These are phyloP conservation scores for Neoboletus magnificus DNA, from an alignment of 768 basidiomycete genomes.

Conservation along the genomic window DNA sequence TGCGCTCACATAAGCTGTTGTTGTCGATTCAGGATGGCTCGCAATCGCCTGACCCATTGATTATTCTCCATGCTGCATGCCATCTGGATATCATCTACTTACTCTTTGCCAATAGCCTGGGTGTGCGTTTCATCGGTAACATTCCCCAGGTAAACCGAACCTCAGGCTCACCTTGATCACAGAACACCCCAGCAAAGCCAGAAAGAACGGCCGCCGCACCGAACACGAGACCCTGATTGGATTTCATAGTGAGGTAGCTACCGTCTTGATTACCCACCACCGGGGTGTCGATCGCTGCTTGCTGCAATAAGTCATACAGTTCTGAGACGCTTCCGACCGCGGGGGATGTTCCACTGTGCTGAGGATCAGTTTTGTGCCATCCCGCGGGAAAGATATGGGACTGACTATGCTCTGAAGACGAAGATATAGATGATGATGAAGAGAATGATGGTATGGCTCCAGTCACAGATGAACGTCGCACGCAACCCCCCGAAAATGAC, in stretches of 20 bases:
- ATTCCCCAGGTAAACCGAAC: background rate
- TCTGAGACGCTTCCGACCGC: constrained; percentile 38
- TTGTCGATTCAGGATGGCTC: constrained; percentile 47
- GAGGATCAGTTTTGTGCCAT: background rate
- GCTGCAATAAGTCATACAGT: constrained; percentile 46
- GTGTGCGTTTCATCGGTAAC: background rate
- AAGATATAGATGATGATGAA: constrained; percentile 40
- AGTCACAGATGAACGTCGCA: constrained; percentile 45
- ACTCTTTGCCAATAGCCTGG: constrained; percentile 54
- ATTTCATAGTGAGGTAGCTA: constrained; percentile 57
- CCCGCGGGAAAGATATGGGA: background rate
- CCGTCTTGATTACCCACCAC: constrained; percentile 49
- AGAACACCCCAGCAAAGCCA: constrained; percentile 48
- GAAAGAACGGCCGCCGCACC: constrained; percentile 38
- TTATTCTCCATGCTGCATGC: background rate
- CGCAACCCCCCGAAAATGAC: constrained; percentile 42
- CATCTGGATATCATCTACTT: background rate
- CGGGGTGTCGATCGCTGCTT: constrained; percentile 44
- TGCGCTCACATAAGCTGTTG: constrained; percentile 45
- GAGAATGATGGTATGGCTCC: constrained; percentile 44
- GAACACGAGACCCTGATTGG: constrained; percentile 43
- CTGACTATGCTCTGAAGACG: constrained; percentile 33
- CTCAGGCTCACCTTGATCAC: constrained; percentile 41
- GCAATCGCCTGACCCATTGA: constrained; percentile 41
- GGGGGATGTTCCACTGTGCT: constrained; percentile 35